Conservation (phyloP, 768 basidiomycete species). For the Suillus paluster region DNA sequence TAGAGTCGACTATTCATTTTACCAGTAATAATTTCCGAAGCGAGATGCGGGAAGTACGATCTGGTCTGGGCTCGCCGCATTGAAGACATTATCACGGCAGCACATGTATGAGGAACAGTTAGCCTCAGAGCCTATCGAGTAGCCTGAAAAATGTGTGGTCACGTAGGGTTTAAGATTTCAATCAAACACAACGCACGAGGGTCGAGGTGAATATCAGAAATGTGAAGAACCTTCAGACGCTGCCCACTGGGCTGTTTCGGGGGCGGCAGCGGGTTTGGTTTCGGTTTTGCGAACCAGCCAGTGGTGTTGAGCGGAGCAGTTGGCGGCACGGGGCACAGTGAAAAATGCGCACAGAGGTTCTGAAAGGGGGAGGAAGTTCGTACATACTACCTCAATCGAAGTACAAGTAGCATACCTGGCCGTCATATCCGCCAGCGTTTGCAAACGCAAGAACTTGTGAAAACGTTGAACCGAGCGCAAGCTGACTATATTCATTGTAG, state of each 20-base stretch:
- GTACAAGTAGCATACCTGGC: constrained; percentile 40
- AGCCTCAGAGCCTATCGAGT: constrained; percentile 68
- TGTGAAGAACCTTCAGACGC: constrained; percentile 51
- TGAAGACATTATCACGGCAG: constrained; percentile 58
- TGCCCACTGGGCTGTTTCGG: constrained; percentile 47
- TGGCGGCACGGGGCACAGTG: constrained; percentile 42
- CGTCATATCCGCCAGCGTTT: constrained; percentile 52
- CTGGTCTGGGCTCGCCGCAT: constrained; percentile 49
- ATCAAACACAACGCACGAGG: constrained; percentile 41
- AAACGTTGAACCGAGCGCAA: constrained; percentile 46
- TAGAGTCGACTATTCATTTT: background rate
- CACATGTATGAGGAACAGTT: constrained; percentile 69
- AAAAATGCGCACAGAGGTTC: constrained; percentile 42
- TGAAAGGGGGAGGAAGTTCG: background rate
- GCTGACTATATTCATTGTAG: constrained; percentile 35
- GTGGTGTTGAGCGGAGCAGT: constrained; percentile 48
- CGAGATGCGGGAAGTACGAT: constrained; percentile 62
- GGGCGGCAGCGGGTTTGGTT: constrained; percentile 49
- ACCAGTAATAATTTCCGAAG: constrained; percentile 65
- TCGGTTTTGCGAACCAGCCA: constrained; percentile 55
- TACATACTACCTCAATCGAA: background rate
- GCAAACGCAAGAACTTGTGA: constrained; percentile 53
- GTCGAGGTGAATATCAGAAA: constrained; percentile 56
- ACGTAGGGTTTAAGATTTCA: background rate
- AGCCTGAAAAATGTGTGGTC: constrained; percentile 46